Base-by-base conservation (phyloP, 2,329 filamentous ascomycete species). In the Pestalotiopsis sp. region DNA sequence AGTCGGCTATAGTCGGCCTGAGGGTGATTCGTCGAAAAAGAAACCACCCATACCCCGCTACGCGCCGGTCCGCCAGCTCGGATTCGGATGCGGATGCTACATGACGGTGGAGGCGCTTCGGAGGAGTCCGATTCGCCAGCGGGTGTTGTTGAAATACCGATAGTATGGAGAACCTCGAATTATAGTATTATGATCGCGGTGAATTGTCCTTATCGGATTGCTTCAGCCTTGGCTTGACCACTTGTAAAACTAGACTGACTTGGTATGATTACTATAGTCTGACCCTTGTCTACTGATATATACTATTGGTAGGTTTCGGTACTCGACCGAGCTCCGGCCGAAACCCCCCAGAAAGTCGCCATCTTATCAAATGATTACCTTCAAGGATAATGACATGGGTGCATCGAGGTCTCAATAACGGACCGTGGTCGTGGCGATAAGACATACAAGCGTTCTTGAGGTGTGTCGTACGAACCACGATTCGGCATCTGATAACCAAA, bases 271-370 rank as follows among this genome's bases (percentile, higher is more conserved):
- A 25, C 6, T 59, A 23, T 27, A 27, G 7, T 5, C 25, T 1
- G 25, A 36, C 57, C 45, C n/a, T n/a, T 52, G 45, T 23, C 45
- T 9, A 3, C 14, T 4, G 23, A 13, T 23, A 59, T n/a, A 31
- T 36, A 59, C 57, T 59, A 59, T 59, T 59, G 57, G 25, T 25
- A 25, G 25, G 31, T 14, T 39, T 39, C 27, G 27, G 59, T 39
- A 39, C 59, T 20, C 31, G 20, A 11, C 59, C 59, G 59, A 62
- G 59, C 59, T 62, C 59, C 59, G 59, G 59, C 59, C 59, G 59
- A 20, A 6, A n/a, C 59, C 27, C 27, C 57, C 14, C 7, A 52
- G 17, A 52, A 52, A 9, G 45, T n/a, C 45, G 7, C 45, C 45
- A 36, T 25, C 23, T 36, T 59, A 59, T 27, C 20, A 23, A 62